Percentiles rank a stretch among this genome's conserved stretches.
phyloP scores from a whole-genome alignment of 176 grass and related monocot genomes.

The Musa itinerans region DNA sequence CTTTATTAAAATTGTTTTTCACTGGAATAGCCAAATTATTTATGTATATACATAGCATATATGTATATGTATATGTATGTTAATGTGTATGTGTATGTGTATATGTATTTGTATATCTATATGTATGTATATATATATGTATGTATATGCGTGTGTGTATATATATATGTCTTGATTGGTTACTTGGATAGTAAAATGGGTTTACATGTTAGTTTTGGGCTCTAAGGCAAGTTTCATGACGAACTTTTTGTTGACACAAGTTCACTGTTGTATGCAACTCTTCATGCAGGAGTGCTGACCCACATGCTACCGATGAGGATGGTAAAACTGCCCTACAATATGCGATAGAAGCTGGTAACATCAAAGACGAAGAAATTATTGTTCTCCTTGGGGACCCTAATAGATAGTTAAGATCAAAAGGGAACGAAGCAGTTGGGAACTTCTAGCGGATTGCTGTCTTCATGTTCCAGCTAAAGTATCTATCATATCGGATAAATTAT shows the following conservation, averaged over 20 bases:
- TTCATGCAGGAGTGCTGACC: slow-evolving; percentile 57
- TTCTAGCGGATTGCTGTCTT: neutral
- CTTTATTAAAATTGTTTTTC: too few relatives aligned
- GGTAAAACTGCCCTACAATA: slow-evolving; percentile 68
- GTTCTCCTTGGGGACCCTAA: slow-evolving; percentile 74
- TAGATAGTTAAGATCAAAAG: slow-evolving; percentile 30
- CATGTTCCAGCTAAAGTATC: neutral
- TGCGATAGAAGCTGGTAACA: slow-evolving; percentile 57
- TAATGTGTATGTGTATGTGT: too few relatives aligned
- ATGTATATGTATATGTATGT: too few relatives aligned
- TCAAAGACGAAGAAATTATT: slow-evolving; percentile 79
- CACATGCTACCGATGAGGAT: slow-evolving; percentile 42
- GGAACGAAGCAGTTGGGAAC: neutral
- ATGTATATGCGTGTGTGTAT: too few relatives aligned
- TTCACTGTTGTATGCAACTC: neutral
- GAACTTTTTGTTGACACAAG: neutral
- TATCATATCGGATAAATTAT: neutral
- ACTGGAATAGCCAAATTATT: too few relatives aligned
- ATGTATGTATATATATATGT: too few relatives aligned
- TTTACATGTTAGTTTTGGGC: neutral
- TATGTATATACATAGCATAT: too few relatives aligned
- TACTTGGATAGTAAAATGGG: too few relatives aligned
- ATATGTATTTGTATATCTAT: too few relatives aligned
- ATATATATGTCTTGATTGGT: too few relatives aligned
- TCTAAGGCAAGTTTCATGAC: neutral